phyloP scores from a whole-genome alignment of 2,329 filamentous ascomycete species.

The Verticillium klebahnii region DNA sequence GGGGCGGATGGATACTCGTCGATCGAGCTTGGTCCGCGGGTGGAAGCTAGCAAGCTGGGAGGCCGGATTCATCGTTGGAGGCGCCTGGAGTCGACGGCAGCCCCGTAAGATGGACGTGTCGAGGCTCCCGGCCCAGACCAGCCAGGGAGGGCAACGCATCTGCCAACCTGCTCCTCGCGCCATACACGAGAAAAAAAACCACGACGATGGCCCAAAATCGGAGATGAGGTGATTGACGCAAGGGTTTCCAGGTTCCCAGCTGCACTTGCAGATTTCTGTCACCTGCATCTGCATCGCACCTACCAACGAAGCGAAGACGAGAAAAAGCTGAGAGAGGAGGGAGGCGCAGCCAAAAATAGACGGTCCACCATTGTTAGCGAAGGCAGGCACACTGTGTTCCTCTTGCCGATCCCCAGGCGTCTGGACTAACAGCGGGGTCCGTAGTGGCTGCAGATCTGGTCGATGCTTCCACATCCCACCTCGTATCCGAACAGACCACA shows the following conservation, averaged over 20 bases:
- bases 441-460: not conserved
- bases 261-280: not conserved
- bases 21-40: not conserved
- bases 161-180: not conserved
- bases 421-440: not conserved
- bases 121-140: not conserved
- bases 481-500: not conserved
- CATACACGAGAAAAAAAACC: not conserved
- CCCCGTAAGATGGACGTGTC: not conserved
- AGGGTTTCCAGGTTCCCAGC: too few species aligned
- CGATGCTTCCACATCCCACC: not conserved
- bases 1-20: not conserved
- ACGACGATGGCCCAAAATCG: not conserved
- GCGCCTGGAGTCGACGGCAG: not conserved
- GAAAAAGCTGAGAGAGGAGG: not conserved
- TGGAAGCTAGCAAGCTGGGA: not conserved
- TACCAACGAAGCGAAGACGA: not conserved
- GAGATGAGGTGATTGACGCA: not conserved
- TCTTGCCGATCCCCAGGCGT: not conserved
- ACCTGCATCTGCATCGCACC: not conserved
- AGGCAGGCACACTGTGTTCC: not conserved
- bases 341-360: not conserved
- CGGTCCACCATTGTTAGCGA: not conserved
- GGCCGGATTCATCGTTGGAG: not conserved
- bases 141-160: not conserved